phyloP scores from a whole-genome alignment of 495 filamentous ascomycete genomes.

The Aspergillus conjunctus region DNA sequence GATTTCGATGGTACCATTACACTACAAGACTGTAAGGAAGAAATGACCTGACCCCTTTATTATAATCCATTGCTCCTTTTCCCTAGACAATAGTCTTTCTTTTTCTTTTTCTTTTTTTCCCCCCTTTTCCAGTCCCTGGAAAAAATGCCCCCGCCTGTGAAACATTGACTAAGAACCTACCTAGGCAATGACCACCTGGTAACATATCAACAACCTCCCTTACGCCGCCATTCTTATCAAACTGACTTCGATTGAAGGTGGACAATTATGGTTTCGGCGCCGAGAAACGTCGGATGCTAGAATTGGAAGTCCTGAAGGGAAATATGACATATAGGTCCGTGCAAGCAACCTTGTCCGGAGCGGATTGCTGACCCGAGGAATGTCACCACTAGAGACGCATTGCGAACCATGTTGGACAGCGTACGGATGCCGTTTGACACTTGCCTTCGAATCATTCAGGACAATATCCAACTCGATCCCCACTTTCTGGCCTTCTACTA shows the following conservation, averaged over 20 bases:
- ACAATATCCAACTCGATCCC: conserved; percentile 77
- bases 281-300: conserved; percentile 58
- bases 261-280: conserved; percentile 77
- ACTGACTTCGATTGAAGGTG: conserved; percentile 47
- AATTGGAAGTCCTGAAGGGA: conserved; percentile 63
- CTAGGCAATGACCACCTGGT: not conserved
- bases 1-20: conserved; percentile 89
- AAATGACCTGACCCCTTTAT: not conserved
- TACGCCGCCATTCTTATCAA: not conserved
- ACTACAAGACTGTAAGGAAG: conserved; percentile 44
- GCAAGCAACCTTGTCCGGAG: not conserved
- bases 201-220: not conserved
- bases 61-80: not conserved
- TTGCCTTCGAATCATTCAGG: conserved; percentile 67
- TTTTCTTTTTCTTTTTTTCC: not conserved
- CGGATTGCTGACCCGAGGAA: not conserved
- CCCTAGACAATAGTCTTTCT: not conserved
- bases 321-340: conserved; percentile 61
- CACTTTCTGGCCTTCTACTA: conserved; percentile 73
- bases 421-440: conserved; percentile 66
- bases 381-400: conserved; percentile 55
- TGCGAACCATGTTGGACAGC: conserved; percentile 77
- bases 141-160: not conserved
- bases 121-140: not conserved
- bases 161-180: not conserved